Evolutionary conservation across 2,329 filamentous ascomycete species (phyloP).

Genomic region (Sclerotinia glacialis): DNA sequence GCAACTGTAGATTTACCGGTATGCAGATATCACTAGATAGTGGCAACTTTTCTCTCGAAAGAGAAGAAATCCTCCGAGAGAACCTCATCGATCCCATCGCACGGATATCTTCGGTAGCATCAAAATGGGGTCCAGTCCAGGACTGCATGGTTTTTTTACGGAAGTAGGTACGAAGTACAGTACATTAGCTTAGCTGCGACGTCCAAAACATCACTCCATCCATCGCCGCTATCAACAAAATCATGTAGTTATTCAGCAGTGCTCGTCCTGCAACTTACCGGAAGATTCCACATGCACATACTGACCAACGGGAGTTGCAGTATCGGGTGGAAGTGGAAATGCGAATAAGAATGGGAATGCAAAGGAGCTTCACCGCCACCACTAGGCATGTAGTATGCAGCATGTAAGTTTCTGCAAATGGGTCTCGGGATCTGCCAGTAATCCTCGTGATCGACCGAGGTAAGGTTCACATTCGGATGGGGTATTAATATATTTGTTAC

Average conservation of each 20-base stretch:
- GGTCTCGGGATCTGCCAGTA: conserved; percentile 16
- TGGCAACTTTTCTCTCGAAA: not conserved
- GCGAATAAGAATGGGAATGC: not conserved
- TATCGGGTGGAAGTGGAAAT: not conserved
- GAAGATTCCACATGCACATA: not conserved
- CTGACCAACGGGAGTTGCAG: not conserved
- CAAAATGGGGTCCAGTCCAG: not conserved
- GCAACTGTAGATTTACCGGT: not conserved
- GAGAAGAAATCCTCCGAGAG: not conserved
- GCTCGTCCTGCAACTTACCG: not conserved
- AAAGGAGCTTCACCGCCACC: conserved; percentile 12
- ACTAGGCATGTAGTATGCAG: conserved; percentile 11
- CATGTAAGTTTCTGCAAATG: not conserved
- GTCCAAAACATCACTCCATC: not conserved
- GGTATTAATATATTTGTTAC: conserved; percentile 11
- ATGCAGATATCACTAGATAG: conserved; percentile 13
- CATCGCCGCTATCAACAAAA: not conserved
- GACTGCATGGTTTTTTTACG: not conserved
- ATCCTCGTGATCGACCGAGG: conserved; percentile 12
- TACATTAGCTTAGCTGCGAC: conserved; percentile 1
- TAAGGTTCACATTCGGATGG: conserved; percentile 7
- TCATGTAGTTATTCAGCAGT: not conserved
- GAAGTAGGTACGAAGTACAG: not conserved
- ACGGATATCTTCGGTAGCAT: not conserved
- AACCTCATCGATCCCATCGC: not conserved